Evolutionary conservation across 1,139 yeast species (phyloP).

Genomic region (Kluyveromyces sp.): DNA sequence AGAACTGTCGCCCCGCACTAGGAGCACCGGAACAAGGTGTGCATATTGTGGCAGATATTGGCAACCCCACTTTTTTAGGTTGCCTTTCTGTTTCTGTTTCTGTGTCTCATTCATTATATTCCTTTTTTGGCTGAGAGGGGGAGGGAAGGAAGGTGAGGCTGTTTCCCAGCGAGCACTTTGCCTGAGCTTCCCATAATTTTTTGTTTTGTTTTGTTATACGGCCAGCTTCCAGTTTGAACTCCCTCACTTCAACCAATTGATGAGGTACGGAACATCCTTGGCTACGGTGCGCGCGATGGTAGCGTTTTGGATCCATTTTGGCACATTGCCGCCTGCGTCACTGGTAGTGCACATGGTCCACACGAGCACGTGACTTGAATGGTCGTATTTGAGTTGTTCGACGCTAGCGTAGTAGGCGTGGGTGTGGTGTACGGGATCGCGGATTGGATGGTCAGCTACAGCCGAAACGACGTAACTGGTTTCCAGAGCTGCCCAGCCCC

Average conservation of each 20-base stretch:
- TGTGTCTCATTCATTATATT: background rate
- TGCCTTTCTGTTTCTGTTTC: background rate
- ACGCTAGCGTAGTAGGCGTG: conserved; percentile 49
- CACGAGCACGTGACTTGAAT: conserved; percentile 34
- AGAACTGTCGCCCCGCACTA: too few species aligned
- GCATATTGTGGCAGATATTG: background rate
- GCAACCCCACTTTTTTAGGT: background rate
- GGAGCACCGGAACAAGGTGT: too few species aligned
- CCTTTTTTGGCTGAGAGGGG: too few species aligned
- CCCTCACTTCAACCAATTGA: conserved; percentile 21
- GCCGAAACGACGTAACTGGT: conserved; percentile 46
- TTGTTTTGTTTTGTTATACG: too few species aligned
- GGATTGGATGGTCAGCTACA: conserved; percentile 34
- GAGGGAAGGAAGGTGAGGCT: too few species aligned
- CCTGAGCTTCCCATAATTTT: too few species aligned
- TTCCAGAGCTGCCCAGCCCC: conserved; percentile 10
- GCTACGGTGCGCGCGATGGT: conserved; percentile 52
- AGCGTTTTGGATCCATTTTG: conserved; percentile 52
- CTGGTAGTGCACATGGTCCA: conserved; percentile 55
- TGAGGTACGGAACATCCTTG: conserved; percentile 58
- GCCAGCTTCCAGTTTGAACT: background rate
- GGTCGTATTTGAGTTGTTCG: conserved; percentile 42
- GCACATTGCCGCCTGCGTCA: conserved; percentile 60
- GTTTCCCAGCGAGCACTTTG: too few species aligned
- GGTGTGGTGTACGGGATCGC: conserved; percentile 27